phyloP scores from a whole-genome alignment of 192 early-diverging fungal genomes.

The Backusella parvicylindrica region DNA sequence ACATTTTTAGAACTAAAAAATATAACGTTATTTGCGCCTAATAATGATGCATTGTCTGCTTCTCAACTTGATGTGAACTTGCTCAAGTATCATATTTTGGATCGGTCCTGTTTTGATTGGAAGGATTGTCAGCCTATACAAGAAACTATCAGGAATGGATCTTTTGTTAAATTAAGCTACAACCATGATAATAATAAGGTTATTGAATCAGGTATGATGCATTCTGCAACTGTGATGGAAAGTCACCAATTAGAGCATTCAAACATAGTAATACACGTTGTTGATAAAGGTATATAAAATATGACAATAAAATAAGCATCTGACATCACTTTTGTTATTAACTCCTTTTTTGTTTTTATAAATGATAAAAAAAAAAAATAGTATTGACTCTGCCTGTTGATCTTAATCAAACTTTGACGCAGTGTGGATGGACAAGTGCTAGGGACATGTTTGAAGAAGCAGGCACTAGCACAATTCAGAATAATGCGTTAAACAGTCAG shows the following conservation, averaged over 20 bases:
- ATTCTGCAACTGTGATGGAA: neutral
- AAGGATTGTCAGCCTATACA: neutral
- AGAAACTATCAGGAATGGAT: neutral
- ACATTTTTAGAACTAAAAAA: neutral
- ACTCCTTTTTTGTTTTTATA: neutral
- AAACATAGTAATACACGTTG: neutral
- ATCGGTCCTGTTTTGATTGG: neutral
- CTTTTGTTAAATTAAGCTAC: neutral
- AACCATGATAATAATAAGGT: neutral
- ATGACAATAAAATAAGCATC: neutral
- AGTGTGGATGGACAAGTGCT: neutral
- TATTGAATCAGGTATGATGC: neutral
- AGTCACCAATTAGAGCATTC: neutral
- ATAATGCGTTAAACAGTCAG: neutral
- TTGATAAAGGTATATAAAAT: neutral
- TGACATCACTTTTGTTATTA: neutral
- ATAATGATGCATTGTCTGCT: neutral
- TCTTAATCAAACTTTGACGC: neutral
- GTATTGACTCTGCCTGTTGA: neutral
- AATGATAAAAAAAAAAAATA: neutral
- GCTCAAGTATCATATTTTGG: neutral
- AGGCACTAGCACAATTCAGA: neutral
- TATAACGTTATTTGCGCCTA: neutral
- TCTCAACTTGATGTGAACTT: neutral
- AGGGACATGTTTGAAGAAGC: conserved; percentile 1